Percentiles rank a stretch among this genome's conserved stretches.
Evolutionary conservation across 2,329 filamentous ascomycete genomes (phyloP).

Genomic region (Exophiala calicioides): DNA sequence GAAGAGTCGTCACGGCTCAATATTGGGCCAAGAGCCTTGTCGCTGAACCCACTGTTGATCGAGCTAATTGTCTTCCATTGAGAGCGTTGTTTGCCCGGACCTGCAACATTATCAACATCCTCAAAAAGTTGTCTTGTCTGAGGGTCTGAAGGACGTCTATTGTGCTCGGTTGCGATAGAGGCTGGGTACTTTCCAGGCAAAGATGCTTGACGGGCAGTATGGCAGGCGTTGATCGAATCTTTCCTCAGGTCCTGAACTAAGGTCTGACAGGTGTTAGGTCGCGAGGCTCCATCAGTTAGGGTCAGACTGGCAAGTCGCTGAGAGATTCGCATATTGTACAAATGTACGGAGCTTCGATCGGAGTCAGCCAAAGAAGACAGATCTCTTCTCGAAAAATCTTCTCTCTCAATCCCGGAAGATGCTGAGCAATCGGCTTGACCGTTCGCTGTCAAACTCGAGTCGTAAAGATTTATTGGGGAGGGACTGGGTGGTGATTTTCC

Average conservation of each 20-base stretch:
- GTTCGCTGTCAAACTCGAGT: neutral
- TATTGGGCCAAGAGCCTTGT: too few species aligned
- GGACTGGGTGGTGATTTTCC: neutral
- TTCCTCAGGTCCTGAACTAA: neutral
- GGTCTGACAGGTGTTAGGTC: slow-evolving; percentile 22
- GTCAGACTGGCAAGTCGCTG: slow-evolving; percentile 31
- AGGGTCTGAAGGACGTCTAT: slow-evolving; percentile 29
- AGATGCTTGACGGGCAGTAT: slow-evolving; percentile 1
- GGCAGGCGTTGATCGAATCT: slow-evolving; percentile 7
- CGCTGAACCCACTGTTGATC: too few species aligned
- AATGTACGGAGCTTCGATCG: slow-evolving; percentile 29
- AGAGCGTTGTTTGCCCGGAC: slow-evolving; percentile 1
- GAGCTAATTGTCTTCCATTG: slow-evolving; percentile 17
- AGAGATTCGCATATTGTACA: slow-evolving; percentile 33
- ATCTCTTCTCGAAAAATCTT: slow-evolving; percentile 7
- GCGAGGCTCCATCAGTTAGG: slow-evolving; percentile 10
- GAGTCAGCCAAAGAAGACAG: slow-evolving; percentile 12
- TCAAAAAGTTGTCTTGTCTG: slow-evolving; percentile 28
- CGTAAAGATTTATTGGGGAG: neutral
- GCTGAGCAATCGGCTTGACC: neutral
- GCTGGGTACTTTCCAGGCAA: slow-evolving; percentile 1
- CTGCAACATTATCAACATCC: slow-evolving; percentile 11
- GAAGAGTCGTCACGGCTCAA: slow-evolving; percentile 22
- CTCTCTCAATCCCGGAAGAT: slow-evolving; percentile 3
- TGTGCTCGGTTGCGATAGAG: slow-evolving; percentile 23